Conservation (phyloP, 2,329 filamentous ascomycete species). For the Diaporthe citrichinensis region DNA sequence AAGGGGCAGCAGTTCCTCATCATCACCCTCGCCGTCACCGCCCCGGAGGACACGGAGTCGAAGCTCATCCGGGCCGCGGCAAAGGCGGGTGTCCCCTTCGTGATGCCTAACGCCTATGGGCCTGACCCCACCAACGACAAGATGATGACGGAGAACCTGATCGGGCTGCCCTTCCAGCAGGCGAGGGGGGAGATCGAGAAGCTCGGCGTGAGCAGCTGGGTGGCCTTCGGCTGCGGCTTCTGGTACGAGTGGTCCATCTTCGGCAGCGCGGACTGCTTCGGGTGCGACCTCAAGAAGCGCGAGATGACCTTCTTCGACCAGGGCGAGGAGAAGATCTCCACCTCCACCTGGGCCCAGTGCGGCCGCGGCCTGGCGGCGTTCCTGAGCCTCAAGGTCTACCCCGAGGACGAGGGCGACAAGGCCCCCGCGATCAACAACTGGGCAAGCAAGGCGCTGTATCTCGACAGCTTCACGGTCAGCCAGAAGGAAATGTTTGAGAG, state of each 20-base stretch:
- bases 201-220: constrained; percentile 58
- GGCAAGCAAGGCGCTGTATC: constrained; percentile 63
- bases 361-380: constrained; percentile 66
- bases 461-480: constrained; percentile 69
- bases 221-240: constrained; percentile 61
- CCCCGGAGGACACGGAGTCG: constrained; percentile 60
- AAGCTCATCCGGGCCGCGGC: constrained; percentile 69
- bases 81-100: constrained; percentile 66
- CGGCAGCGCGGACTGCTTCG: constrained; percentile 53
- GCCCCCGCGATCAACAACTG: constrained; percentile 58
- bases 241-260: constrained; percentile 68
- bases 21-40: constrained; percentile 64
- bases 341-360: constrained; percentile 70
- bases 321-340: constrained; percentile 68
- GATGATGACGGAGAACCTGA: constrained; percentile 54
- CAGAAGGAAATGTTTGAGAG: constrained; percentile 76
- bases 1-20: constrained; percentile 69
- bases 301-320: constrained; percentile 65
- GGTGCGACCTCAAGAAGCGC: constrained; percentile 63
- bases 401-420: constrained; percentile 55
- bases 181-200: constrained; percentile 56
- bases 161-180: constrained; percentile 45
- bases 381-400: constrained; percentile 58
- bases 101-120: constrained; percentile 69
- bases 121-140: constrained; percentile 55